Evolutionary conservation across 208 protist genomes (phyloP).

Genomic region (Trypanosoma mega): DNA sequence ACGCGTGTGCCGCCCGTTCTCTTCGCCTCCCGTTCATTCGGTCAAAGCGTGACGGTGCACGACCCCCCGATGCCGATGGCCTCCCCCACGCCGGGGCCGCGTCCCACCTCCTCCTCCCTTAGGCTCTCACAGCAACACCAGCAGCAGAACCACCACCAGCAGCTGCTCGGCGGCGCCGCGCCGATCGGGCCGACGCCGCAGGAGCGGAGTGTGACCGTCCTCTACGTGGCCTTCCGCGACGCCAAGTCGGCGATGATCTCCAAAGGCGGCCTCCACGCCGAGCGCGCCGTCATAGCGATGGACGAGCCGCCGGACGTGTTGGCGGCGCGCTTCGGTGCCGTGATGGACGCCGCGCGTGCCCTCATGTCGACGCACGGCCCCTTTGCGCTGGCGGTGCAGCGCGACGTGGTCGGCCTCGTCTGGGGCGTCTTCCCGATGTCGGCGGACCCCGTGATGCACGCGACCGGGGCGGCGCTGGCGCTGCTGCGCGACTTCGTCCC

Average conservation of each 20-base stretch:
- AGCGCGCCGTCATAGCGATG: slow-evolving; percentile 2
- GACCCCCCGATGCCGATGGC: too few species aligned
- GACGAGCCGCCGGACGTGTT: slow-evolving; percentile 28
- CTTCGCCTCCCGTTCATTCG: not conserved
- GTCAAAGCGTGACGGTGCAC: too few species aligned
- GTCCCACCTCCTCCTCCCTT: too few species aligned
- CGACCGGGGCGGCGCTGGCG: slow-evolving; percentile 47
- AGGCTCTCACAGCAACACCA: too few species aligned
- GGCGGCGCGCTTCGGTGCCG: slow-evolving; percentile 37
- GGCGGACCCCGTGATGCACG: slow-evolving; percentile 56
- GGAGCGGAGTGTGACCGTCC: slow-evolving; percentile 64
- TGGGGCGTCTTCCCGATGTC: slow-evolving; percentile 66
- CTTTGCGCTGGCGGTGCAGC: slow-evolving; percentile 52
- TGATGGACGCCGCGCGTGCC: slow-evolving; percentile 34
- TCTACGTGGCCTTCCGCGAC: slow-evolving; percentile 69
- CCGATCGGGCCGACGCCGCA: slow-evolving; percentile 34
- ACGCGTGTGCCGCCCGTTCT: not conserved
- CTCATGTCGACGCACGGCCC: slow-evolving; percentile 23
- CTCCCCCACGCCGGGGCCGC: too few species aligned
- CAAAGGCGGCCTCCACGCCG: too few species aligned
- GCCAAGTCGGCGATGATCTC: not conserved
- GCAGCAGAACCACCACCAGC: too few species aligned
- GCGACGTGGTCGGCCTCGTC: slow-evolving; percentile 58
- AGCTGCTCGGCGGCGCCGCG: not conserved
- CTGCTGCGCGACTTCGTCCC: slow-evolving; percentile 45